These are phyloP conservation scores for Dryas integrifolia DNA, from an alignment of 331 rosid genomes.

Conservation along the genomic window DNA sequence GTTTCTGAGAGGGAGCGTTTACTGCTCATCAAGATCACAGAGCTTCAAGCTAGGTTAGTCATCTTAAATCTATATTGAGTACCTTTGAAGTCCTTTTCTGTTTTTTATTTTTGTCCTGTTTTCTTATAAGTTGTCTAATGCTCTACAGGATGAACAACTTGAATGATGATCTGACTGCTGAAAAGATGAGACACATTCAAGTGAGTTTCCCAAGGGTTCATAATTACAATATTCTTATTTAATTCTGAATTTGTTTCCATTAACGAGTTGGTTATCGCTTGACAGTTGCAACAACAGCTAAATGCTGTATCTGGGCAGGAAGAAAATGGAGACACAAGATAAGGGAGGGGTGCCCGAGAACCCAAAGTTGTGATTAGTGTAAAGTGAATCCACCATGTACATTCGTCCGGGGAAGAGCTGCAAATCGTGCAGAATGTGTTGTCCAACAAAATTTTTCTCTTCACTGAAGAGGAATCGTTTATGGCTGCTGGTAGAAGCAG, in stretches of 20 bases:
- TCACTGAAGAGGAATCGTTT: conserved; percentile 32
- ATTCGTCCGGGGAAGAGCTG: conserved; percentile 40
- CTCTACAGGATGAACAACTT: conserved; percentile 67
- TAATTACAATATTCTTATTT: neutral
- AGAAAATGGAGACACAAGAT: conserved; percentile 63
- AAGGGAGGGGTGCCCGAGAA: conserved; percentile 49
- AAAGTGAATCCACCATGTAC: conserved; percentile 36
- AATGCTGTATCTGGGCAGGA: conserved; percentile 45
- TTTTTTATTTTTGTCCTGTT: neutral
- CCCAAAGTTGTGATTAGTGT: conserved; percentile 29
- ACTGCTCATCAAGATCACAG: conserved; percentile 61
- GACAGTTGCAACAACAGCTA: conserved; percentile 86
- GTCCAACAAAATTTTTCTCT: conserved; percentile 29
- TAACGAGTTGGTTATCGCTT: conserved; percentile 19
- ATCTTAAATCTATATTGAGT: conserved; percentile 11
- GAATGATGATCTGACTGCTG: conserved; percentile 74
- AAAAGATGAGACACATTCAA: conserved; percentile 73
- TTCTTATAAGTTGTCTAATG: conserved; percentile 1
- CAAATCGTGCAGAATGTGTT: conserved; percentile 36
- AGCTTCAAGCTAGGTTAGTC: conserved; percentile 79
- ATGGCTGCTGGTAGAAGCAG: conserved; percentile 29
- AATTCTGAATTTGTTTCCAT: neutral
- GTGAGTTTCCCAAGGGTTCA: conserved; percentile 43
- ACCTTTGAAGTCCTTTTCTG: neutral
- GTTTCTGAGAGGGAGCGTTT: conserved; percentile 73